Evolutionary conservation across 176 grass and related monocot species (phyloP).

Genomic region (Triticum aestivum): DNA sequence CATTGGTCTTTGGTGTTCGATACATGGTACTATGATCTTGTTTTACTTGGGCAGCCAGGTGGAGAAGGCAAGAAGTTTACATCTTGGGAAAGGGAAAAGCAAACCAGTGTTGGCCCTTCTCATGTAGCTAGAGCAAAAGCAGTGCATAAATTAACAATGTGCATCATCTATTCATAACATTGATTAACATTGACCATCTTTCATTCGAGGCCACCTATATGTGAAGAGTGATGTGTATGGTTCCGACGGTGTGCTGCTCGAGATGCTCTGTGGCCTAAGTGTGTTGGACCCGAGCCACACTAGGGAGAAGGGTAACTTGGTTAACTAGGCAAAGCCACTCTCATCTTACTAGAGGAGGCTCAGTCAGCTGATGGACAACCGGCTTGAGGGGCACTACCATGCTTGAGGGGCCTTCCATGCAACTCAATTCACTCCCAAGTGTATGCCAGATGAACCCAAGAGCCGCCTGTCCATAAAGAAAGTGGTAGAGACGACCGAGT

Average conservation of each 20-base stretch:
- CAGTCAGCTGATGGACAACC: conserved; percentile 58
- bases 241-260: conserved; percentile 68
- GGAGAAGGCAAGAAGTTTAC: too few species aligned
- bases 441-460: conserved; percentile 62
- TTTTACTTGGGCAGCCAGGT: too few species aligned
- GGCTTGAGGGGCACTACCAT: conserved; percentile 67
- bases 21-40: too few species aligned
- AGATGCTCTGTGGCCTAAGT: conserved; percentile 68
- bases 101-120: too few species aligned
- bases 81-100: too few species aligned
- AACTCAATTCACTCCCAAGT: conserved; percentile 67
- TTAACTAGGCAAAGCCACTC: conserved; percentile 60
- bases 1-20: too few species aligned
- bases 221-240: conserved; percentile 94
- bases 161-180: neutral
- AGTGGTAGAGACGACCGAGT: conserved; percentile 60
- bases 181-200: neutral
- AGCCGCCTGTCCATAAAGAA: conserved; percentile 81
- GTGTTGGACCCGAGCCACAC: conserved; percentile 42
- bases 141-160: neutral
- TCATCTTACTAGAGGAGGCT: conserved; percentile 62
- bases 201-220: conserved; percentile 68
- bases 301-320: conserved; percentile 49
- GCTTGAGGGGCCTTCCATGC: conserved; percentile 48
- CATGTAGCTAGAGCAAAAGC: too few species aligned